phyloP scores from a whole-genome alignment of 2,329 filamentous ascomycete genomes.

The Penicillium sp. region DNA sequence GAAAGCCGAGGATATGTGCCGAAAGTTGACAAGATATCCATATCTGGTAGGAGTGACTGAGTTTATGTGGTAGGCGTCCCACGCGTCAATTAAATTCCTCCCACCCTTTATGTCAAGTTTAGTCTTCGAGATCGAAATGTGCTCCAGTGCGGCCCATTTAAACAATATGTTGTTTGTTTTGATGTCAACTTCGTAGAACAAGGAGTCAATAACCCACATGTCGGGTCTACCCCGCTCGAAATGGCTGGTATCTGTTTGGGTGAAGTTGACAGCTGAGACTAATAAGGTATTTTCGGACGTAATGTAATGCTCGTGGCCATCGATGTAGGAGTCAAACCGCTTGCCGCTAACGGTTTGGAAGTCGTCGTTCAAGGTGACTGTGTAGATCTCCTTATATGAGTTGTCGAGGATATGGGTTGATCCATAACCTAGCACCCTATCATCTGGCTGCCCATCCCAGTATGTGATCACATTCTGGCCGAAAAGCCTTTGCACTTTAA shows the following conservation, averaged over 20 bases:
- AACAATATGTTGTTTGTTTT: constrained; percentile 31
- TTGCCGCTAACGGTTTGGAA: constrained; percentile 26
- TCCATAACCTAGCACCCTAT: constrained; percentile 30
- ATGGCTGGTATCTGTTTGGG: constrained; percentile 25
- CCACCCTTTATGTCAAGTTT: constrained; percentile 20
- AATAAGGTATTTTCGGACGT: constrained; percentile 34
- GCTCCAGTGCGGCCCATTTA: constrained; percentile 33
- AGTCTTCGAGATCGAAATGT: constrained; percentile 27
- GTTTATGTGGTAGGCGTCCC: constrained; percentile 38
- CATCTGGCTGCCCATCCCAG: background rate
- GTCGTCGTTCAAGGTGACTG: constrained; percentile 27
- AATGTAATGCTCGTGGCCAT: constrained; percentile 35
- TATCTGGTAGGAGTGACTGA: constrained; percentile 30
- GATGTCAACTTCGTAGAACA: constrained; percentile 35
- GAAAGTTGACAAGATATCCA: constrained; percentile 33
- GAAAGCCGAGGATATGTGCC: constrained; percentile 32
- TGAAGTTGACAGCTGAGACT: constrained; percentile 35
- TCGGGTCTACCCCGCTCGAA: too few species aligned
- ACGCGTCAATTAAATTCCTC: constrained; percentile 10
- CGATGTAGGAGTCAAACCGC: constrained; percentile 31
- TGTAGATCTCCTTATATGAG: constrained; percentile 37
- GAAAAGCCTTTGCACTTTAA: constrained; percentile 35
- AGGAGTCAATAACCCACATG: constrained; percentile 33
- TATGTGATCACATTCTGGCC: constrained; percentile 9
- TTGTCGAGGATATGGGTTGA: constrained; percentile 35